Base-by-base conservation (phyloP, 805 yeast species). In the Kodamaea hsintzibuensis region DNA sequence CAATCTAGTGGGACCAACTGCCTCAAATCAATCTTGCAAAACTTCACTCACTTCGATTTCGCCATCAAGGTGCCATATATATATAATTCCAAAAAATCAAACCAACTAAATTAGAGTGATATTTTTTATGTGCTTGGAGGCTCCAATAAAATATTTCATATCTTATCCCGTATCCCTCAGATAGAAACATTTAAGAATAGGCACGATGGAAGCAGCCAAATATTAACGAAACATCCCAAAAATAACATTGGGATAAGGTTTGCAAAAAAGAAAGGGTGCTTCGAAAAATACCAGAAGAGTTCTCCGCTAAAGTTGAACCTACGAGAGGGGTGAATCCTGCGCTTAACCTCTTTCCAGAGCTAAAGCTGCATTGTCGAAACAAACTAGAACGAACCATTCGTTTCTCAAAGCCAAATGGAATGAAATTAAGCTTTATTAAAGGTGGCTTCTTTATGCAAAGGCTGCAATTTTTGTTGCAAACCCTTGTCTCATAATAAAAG, bases 61-160 rank as follows among this genome's bases (percentile, higher is more conserved):
- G 44, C 44, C 44, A 40, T 45, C 38, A 16, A 19, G 33, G 35
- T 30, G 38, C 38, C 48, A 45, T 30, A 50, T 50, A 50, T 50
- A 43, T 44, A 35, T 18, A n/a, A 14, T 47, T 47, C 27, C 42
- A 17, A n/a, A 37, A 46, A 40, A 16, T 40, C 19, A 40, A 16
- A 40, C 44, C 44, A 40, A 17, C 44, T 17, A 40, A 40, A 40
- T 40, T 40, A 17, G 44, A 14, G 44, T 40, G 44, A 16, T 40
- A 40, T 40, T 40, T 40, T 40, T 17, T 30, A 30, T 40, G 44
- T 38, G 42, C 42, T 10, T 38, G 42, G 42, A 16, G 14, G 42
- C 18, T 16, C 14, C 17, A 16, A 49, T 38, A 50, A 50, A 50
- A 50, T 50, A 50, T 50, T 50, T 50, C 52, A 50, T 33, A 43